phyloP scores from a whole-genome alignment of 345 rosid genomes.

The Aethionema arabicum region DNA sequence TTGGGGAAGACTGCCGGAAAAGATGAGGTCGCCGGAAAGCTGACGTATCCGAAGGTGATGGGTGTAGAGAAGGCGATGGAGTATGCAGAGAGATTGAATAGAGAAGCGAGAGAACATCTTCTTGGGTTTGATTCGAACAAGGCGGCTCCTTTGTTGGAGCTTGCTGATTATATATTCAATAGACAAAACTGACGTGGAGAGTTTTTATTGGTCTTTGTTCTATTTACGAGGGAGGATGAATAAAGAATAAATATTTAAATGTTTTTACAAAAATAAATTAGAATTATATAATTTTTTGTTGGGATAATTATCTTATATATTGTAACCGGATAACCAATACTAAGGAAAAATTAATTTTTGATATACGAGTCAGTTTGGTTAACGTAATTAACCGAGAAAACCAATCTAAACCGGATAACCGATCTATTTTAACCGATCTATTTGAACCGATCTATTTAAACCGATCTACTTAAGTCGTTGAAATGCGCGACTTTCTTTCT shows the following conservation, averaged over 20 bases:
- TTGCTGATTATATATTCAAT: conserved; percentile 55
- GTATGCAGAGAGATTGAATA: conserved; percentile 50
- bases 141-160: conserved; percentile 60
- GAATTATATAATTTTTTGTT: no score
- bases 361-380: neutral
- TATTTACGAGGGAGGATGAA: no score
- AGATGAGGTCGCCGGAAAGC: conserved; percentile 61
- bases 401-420: neutral
- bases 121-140: conserved; percentile 48
- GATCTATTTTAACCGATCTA: neutral
- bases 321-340: neutral
- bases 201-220: no score
- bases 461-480: neutral
- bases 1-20: conserved; percentile 82
- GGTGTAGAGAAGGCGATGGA: conserved; percentile 60
- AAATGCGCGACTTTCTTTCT: neutral
- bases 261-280: no score
- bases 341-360: no score
- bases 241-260: no score
- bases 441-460: neutral
- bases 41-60: conserved; percentile 65
- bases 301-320: no score
- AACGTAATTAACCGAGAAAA: neutral
- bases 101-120: conserved; percentile 53
- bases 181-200: conserved; percentile 11